Conservation (phyloP, 2,329 filamentous ascomycete genomes). For the Clarireedia monteithiana region DNA sequence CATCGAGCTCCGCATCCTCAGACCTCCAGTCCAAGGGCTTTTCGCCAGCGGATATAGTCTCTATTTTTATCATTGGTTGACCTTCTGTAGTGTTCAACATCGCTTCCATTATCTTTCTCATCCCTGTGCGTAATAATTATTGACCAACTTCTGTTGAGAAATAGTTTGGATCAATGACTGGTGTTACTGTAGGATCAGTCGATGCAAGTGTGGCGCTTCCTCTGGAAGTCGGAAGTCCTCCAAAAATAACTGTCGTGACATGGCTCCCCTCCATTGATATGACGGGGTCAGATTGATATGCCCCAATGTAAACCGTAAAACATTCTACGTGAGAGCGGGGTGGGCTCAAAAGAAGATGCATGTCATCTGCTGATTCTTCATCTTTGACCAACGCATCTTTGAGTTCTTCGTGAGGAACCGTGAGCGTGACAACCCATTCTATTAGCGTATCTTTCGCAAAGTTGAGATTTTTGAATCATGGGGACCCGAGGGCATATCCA, state of each 20-base stretch:
- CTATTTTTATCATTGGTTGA: neutral
- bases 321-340: neutral
- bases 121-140: neutral
- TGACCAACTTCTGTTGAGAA: neutral
- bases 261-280: constrained; percentile 10
- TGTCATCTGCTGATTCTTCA: neutral
- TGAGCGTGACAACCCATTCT: neutral
- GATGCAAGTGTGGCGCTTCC: constrained; percentile 3
- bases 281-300: neutral
- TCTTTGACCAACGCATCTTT: neutral
- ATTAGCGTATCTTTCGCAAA: neutral
- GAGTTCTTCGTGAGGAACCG: neutral
- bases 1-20: neutral
- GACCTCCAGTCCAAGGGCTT: neutral
- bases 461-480: neutral
- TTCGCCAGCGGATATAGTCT: neutral
- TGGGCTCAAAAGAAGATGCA: neutral
- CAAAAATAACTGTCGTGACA: constrained; percentile 5
- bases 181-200: neutral
- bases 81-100: neutral
- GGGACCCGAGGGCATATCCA: neutral
- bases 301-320: neutral
- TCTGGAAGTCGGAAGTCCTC: constrained; percentile 12
- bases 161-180: constrained; percentile 5
- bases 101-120: neutral